Evolutionary conservation across 192 early-diverging fungal genomes (phyloP).

Genomic region (Coemansia javaensis): DNA sequence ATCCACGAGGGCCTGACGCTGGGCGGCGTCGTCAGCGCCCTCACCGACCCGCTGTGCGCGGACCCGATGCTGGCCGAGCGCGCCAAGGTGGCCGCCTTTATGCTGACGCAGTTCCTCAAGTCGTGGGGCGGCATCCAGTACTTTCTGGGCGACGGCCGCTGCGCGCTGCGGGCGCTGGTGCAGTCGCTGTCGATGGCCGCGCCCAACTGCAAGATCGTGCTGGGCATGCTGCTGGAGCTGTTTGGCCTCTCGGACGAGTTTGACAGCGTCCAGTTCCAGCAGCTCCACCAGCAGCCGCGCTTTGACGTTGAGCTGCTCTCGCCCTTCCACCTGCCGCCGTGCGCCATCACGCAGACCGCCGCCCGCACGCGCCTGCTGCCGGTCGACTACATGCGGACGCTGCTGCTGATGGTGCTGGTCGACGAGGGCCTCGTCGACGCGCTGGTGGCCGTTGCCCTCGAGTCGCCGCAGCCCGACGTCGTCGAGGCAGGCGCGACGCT

Average conservation of each 20-base stretch:
- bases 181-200: constrained; percentile 37
- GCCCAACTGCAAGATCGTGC: constrained; percentile 37
- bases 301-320: constrained; percentile 46
- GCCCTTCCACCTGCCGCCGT: constrained; percentile 29
- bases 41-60: constrained; percentile 38
- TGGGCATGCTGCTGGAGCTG: constrained; percentile 50
- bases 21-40: constrained; percentile 37
- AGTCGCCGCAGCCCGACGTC: constrained; percentile 26
- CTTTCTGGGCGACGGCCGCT: constrained; percentile 39
- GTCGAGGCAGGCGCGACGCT: constrained; percentile 46
- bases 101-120: constrained; percentile 50
- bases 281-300: constrained; percentile 47
- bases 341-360: constrained; percentile 29
- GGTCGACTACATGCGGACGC: constrained; percentile 44
- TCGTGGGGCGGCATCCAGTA: constrained; percentile 54
- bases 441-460: constrained; percentile 27
- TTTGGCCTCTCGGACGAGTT: constrained; percentile 49
- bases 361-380: constrained; percentile 36
- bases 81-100: constrained; percentile 41
- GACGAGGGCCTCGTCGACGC: constrained; percentile 52
- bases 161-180: constrained; percentile 23
- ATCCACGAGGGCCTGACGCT: constrained; percentile 33
- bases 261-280: constrained; percentile 46
- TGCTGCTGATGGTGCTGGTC: constrained; percentile 47
- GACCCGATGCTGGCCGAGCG: constrained; percentile 39